Percentiles rank a stretch among this genome's conserved stretches.
Evolutionary conservation across 768 basidiomycete species (phyloP).

Genomic region (Psilocybe tampanensis): DNA sequence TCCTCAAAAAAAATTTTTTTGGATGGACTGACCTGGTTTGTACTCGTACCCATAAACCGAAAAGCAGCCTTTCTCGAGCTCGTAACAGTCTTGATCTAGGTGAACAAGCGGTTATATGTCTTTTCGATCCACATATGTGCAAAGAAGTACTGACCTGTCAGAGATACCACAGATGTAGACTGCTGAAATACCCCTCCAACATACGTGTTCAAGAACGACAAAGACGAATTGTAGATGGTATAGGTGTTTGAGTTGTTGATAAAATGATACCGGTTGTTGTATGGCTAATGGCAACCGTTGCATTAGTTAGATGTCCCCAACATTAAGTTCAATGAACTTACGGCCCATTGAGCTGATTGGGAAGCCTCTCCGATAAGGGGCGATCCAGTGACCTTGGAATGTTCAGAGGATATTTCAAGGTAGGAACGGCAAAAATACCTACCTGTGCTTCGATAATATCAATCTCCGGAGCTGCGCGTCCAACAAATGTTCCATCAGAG

Average conservation of each 20-base stretch:
- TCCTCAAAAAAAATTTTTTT: background rate
- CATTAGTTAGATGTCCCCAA: slow-evolving; percentile 5
- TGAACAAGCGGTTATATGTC: background rate
- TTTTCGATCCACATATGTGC: background rate
- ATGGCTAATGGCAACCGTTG: slow-evolving; percentile 53
- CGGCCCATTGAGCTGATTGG: slow-evolving; percentile 83
- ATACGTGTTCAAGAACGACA: slow-evolving; percentile 63
- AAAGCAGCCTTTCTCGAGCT: slow-evolving; percentile 52
- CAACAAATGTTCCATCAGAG: slow-evolving; percentile 76
- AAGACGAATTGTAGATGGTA: slow-evolving; percentile 53
- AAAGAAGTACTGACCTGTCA: slow-evolving; percentile 47
- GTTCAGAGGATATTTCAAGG: background rate
- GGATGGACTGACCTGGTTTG: slow-evolving; percentile 49
- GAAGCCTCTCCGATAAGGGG: slow-evolving; percentile 61
- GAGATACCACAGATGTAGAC: slow-evolving; percentile 71
- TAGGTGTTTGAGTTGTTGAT: slow-evolving; percentile 62
- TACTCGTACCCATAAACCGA: slow-evolving; percentile 85
- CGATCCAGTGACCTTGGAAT: slow-evolving; percentile 31
- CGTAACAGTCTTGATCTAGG: slow-evolving; percentile 73
- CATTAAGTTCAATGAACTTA: slow-evolving; percentile 36
- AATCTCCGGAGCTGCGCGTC: slow-evolving; percentile 86
- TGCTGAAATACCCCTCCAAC: slow-evolving; percentile 82
- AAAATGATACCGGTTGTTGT: slow-evolving; percentile 75
- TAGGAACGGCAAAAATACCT: background rate
- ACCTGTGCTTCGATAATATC: slow-evolving; percentile 89